Evolutionary conservation across 2,329 filamentous ascomycete genomes (phyloP), one percentile per base, ranked within the genome.

Genomic region (Fusarium poae): DNA sequence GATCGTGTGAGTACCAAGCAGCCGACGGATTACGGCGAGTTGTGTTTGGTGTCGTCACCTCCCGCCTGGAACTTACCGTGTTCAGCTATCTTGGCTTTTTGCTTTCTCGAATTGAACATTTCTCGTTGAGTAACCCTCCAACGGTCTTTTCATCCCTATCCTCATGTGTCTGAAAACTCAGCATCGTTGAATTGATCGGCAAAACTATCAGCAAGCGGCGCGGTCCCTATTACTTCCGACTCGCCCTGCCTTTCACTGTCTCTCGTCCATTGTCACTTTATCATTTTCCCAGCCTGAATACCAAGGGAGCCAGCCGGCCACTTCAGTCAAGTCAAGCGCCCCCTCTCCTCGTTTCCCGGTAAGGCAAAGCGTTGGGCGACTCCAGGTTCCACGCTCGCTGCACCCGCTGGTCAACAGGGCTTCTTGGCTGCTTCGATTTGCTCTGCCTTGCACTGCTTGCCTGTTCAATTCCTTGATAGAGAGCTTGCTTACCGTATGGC

Each of bases 351-450:
- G 66, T 67, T 67, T 63, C 67, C 66, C 48, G 52, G 63, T 73
- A 61, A 61, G 71, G 71, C 37, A 72, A 73, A 73, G 71, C 67
- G 70, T 67, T 59, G 53, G 62, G 44, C 60, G 53, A 67, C 63
- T 69, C 69, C 71, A 70, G 40, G 40, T 43, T 43, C 40, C 16
- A 43, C 15, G 40, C 40, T 43, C 15, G 40, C 40, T 43, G 40
- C 21, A 43, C 21, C 62, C 69, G 63, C 68, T 57, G 55, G 59
- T 57, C 55, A 56, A 56, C 57, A 59, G 40, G 63, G 57, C 48
- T 61, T 43, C 67, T 68, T 58, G 60, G 55, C 50, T 49, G 30
- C 42, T 59, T 46, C 55, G 51, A 48, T 61, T 52, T 46, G 40
- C 51, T 49, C 44, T 34, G 35, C 48, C 44, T 18, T 32, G 40